Evolutionary conservation across 306 rosid species (phyloP).

Genomic region (Betula pendula): DNA sequence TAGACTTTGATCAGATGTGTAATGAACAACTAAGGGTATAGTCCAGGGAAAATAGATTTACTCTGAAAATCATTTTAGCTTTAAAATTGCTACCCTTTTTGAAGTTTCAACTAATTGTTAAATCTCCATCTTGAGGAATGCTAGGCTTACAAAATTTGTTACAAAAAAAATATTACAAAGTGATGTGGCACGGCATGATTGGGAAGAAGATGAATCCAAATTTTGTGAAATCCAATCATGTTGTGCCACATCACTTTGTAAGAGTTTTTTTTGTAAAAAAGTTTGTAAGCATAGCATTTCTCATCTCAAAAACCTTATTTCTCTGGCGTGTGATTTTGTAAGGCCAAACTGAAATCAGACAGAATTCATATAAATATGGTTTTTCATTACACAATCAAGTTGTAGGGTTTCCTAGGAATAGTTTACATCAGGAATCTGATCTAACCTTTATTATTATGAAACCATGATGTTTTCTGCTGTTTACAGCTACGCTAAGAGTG

Average conservation of each 20-base stretch:
- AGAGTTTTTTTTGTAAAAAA: no score
- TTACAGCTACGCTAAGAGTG: slow-evolving; percentile 48
- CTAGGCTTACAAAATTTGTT: no score
- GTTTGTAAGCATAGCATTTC: no score
- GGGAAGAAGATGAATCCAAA: no score
- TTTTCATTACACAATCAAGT: neutral
- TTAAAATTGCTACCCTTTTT: neutral
- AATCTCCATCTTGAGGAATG: no score
- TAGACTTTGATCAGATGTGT: neutral
- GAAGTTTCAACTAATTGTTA: slow-evolving; percentile 19
- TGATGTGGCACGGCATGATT: no score
- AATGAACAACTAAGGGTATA: neutral
- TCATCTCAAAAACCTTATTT: neutral
- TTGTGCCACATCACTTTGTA: no score
- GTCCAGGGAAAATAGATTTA: neutral
- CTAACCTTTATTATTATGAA: neutral
- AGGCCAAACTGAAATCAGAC: neutral
- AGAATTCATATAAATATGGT: no score
- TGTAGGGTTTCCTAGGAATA: neutral
- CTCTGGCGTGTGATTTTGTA: neutral
- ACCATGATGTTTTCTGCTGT: slow-evolving; percentile 15
- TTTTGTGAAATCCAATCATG: no score
- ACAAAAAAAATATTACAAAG: no score
- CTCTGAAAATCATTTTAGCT: neutral
- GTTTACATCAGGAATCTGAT: neutral